A percentile compares a stretch with the other conserved stretches of the same genome.
Conservation (phyloP, 169 alveolate species). For the Perkinsus olseni region DNA sequence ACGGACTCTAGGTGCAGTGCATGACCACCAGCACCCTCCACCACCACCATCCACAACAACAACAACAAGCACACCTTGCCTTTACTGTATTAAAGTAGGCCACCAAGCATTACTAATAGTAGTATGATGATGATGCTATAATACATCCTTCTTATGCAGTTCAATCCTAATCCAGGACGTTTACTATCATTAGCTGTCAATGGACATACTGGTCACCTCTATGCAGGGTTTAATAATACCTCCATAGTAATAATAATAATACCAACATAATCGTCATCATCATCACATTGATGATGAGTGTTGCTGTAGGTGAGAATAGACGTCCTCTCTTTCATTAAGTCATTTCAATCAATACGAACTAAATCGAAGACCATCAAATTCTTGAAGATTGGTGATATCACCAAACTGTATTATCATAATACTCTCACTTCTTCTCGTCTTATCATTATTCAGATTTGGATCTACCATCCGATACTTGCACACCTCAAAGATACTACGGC, state of each 20-base stretch:
- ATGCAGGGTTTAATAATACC: not conserved
- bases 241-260: not conserved
- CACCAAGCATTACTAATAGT: not conserved
- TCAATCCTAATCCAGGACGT: not conserved
- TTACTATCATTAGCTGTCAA: not conserved
- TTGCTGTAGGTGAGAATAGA: not conserved
- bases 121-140: no score
- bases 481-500: not conserved
- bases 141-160: not conserved
- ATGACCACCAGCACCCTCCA: no score
- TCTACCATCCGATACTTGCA: no score
- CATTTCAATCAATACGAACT: not conserved
- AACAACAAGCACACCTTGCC: not conserved
- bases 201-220: not conserved
- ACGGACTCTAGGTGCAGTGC: no score
- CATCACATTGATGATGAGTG: no score
- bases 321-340: not conserved
- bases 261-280: no score
- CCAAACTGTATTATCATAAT: not conserved
- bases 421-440: not conserved
- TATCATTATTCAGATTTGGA: not conserved
- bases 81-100: not conserved
- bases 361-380: not conserved
- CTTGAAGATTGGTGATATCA: not conserved
- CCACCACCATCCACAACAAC: not conserved